phyloP scores from a whole-genome alignment of 345 rosid genomes.

The Balakata baccata region DNA sequence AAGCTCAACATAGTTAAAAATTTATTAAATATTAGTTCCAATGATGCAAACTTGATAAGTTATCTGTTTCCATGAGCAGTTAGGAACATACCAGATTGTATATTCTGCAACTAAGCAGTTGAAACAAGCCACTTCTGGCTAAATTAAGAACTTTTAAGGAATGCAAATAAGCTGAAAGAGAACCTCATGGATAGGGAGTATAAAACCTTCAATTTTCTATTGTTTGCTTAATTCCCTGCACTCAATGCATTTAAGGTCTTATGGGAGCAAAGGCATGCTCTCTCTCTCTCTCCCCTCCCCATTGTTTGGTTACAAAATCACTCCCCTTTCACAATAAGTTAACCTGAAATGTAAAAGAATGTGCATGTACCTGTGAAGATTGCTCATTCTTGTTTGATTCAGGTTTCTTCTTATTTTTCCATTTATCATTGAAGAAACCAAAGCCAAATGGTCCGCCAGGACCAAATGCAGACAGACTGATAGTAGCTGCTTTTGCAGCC shows the following conservation, averaged over 20 bases:
- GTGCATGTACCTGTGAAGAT: slow-evolving; percentile 51
- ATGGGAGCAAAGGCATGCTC: background rate
- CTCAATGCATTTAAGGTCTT: background rate
- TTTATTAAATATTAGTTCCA: background rate
- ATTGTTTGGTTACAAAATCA: background rate
- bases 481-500: slow-evolving; percentile 63
- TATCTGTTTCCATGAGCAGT: background rate
- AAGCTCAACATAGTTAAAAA: background rate
- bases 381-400: slow-evolving; percentile 46
- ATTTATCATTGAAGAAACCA: slow-evolving; percentile 57
- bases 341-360: background rate
- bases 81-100: background rate
- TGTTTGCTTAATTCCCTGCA: background rate
- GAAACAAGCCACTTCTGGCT: background rate
- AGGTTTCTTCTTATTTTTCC: slow-evolving; percentile 55
- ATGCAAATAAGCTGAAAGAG: background rate
- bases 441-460: slow-evolving; percentile 75
- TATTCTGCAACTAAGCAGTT: background rate
- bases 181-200: background rate
- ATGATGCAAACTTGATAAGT: background rate
- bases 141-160: background rate
- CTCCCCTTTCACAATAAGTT: background rate
- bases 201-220: background rate
- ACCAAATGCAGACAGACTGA: slow-evolving; percentile 73
- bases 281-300: background rate